These are phyloP conservation scores for Hypsizygus marmoreus DNA, from an alignment of 768 basidiomycete genomes.

Conservation along the genomic window DNA sequence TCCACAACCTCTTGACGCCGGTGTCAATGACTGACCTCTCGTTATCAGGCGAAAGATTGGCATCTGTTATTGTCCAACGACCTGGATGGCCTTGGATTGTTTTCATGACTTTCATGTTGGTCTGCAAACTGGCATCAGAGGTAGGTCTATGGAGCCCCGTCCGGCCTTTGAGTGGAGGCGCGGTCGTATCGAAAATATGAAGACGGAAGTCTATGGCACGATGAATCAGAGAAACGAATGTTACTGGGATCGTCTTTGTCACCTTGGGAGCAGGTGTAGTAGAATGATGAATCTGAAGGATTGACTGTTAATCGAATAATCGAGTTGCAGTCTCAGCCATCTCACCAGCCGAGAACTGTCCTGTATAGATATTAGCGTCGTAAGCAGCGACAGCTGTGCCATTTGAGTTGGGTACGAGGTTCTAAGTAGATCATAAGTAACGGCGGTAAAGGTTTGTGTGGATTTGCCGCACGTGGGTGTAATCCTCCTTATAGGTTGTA, in stretches of 20 bases:
- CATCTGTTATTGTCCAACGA: constrained; percentile 94
- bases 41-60: constrained; percentile 86
- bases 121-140: constrained; percentile 33
- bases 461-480: constrained; percentile 38
- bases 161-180: constrained; percentile 36
- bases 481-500: constrained; percentile 49
- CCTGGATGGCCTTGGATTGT: constrained; percentile 77
- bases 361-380: constrained; percentile 76
- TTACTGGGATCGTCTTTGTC: too few species aligned
- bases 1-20: background rate
- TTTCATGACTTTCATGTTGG: constrained; percentile 51
- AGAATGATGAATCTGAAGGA: constrained; percentile 78
- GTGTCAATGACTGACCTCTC: constrained; percentile 57
- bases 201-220: constrained; percentile 71
- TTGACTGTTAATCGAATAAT: constrained; percentile 7
- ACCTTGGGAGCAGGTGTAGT: constrained; percentile 92
- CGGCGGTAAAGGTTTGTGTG: background rate
- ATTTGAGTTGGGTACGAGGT: constrained; percentile 74
- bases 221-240: background rate
- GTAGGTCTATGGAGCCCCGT: constrained; percentile 7
- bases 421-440: constrained; percentile 39
- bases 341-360: constrained; percentile 77
- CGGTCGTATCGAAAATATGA: constrained; percentile 82
- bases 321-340: background rate
- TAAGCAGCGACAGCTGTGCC: constrained; percentile 81